Evolutionary conservation across 176 grass and related monocot species (phyloP), one percentile per base, ranked within the genome.

Genomic region (Hsuehochloa calcarea): DNA sequence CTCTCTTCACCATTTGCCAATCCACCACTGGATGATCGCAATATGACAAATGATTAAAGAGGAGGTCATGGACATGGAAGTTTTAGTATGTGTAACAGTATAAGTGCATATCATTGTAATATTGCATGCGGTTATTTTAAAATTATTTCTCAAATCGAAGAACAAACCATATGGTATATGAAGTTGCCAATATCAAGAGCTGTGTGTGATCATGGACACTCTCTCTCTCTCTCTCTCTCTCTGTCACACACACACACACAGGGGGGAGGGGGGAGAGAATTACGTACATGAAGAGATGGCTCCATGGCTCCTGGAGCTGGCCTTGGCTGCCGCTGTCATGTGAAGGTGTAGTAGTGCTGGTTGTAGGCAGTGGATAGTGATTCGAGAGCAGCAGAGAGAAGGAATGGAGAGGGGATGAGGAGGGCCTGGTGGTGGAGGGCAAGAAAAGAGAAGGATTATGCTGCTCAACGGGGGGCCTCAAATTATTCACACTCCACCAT

Each of bases 401-500:
- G 55, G 92, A 89, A 72, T 79, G 82, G 79, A 83, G 58, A 49
- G 86, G 54, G 46, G 89, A 66, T 5, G 68, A 63, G 50, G 69
- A 62, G 20, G 72, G 31, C 20, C 67, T 52, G 52, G 55, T 80
- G 78, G 78, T 67, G 31, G 82, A 85, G 50, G 87, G 77, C 87
- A 85, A 47, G 46, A 82, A 78, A 86, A 65, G 55, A 40, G 72
- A 78, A 58, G 88, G 79, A 22, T 86, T 85, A 72, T 90, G 74
- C 78, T 75, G 88, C 80, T 87, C 75, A 44, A 84, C 84, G 66
- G 87, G 84, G 77, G 85, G 77, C 65, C 85, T 93, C 81, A 87
- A 87, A 90, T 93, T 93, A 90, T 87, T 93, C 91, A 90, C 38
- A 54, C 85, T 82, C 88, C 91, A 90, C 88, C 88, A 93, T 82